phyloP scores from a whole-genome alignment of 169 alveolate genomes.

The Besnoitia besnoiti region DNA sequence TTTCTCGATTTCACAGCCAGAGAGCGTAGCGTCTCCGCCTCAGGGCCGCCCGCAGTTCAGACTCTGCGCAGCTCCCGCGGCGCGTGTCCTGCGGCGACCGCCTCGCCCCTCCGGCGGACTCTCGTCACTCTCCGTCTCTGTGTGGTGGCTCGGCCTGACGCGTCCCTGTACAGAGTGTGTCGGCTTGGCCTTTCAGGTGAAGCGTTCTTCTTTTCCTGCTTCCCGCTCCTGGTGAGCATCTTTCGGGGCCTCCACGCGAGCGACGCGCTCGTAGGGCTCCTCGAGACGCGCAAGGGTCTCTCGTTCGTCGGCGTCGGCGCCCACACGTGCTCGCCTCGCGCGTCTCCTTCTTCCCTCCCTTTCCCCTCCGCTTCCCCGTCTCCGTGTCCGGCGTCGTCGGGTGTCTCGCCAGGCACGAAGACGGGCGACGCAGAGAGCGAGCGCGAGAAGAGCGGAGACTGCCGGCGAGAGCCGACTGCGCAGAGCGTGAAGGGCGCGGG shows the following conservation, averaged over 20 bases:
- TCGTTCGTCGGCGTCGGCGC: background rate
- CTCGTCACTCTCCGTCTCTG: too few relatives aligned
- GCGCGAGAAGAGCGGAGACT: background rate
- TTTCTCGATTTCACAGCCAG: too few relatives aligned
- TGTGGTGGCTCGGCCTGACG: too few relatives aligned
- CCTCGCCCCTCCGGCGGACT: too few relatives aligned
- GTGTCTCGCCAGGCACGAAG: background rate
- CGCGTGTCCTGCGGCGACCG: too few relatives aligned
- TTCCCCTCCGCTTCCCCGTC: background rate
- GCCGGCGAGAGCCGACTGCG: background rate
- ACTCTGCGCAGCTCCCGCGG: too few relatives aligned
- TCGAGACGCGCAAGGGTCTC: constrained; percentile 10
- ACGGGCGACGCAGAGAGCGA: background rate
- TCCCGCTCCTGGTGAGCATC: constrained; percentile 50
- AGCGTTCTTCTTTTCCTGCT: background rate
- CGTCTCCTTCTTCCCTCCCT: background rate
- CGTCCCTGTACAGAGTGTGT: background rate
- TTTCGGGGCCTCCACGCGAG: constrained; percentile 51
- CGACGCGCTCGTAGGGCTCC: constrained; percentile 54
- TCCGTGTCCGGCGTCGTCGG: background rate
- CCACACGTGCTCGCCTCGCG: background rate
- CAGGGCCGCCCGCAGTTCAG: too few relatives aligned
- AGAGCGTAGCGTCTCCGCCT: too few relatives aligned
- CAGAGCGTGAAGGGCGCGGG: too few relatives aligned
- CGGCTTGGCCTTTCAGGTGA: background rate